These are phyloP conservation scores for Anthracocystis setariae DNA, from an alignment of 1,284 basidiomycete genomes.

Conservation along the genomic window DNA sequence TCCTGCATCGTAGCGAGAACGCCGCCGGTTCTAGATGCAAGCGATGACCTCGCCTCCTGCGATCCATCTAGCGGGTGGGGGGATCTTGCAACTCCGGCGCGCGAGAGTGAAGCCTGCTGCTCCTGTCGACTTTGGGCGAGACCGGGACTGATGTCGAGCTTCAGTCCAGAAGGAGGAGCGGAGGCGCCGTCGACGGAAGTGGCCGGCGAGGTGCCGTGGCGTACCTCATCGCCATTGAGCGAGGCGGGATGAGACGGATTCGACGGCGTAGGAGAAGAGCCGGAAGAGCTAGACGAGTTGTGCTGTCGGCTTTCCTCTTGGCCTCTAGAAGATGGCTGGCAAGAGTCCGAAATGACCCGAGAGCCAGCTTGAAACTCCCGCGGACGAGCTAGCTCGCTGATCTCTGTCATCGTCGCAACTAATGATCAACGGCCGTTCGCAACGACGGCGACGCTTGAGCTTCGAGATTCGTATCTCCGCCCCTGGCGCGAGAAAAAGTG, in stretches of 20 bases:
- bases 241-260: slow-evolving; percentile 36
- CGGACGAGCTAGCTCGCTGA: slow-evolving; percentile 4
- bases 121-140: slow-evolving; percentile 22
- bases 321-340: neutral
- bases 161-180: slow-evolving; percentile 19
- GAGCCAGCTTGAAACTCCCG: slow-evolving; percentile 9
- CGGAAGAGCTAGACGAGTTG: slow-evolving; percentile 14
- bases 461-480: too few species aligned
- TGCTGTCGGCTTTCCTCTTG: slow-evolving; percentile 5
- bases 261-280: slow-evolving; percentile 28
- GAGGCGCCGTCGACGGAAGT: slow-evolving; percentile 33
- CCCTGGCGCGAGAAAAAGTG: neutral
- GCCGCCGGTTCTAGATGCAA: slow-evolving; percentile 27
- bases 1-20: slow-evolving; percentile 48
- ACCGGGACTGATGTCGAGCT: slow-evolving; percentile 24
- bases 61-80: slow-evolving; percentile 34
- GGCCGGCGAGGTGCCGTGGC: slow-evolving; percentile 39
- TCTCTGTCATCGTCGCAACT: slow-evolving; percentile 17
- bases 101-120: slow-evolving; percentile 33
- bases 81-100: slow-evolving; percentile 34
- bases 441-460: too few species aligned
- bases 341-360: slow-evolving; percentile 2
- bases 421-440: too few species aligned
- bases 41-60: slow-evolving; percentile 23
- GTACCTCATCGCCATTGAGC: slow-evolving; percentile 34